Base-by-base conservation (phyloP, 2,329 filamentous ascomycete species). In the Epichloe glyceriae region DNA sequence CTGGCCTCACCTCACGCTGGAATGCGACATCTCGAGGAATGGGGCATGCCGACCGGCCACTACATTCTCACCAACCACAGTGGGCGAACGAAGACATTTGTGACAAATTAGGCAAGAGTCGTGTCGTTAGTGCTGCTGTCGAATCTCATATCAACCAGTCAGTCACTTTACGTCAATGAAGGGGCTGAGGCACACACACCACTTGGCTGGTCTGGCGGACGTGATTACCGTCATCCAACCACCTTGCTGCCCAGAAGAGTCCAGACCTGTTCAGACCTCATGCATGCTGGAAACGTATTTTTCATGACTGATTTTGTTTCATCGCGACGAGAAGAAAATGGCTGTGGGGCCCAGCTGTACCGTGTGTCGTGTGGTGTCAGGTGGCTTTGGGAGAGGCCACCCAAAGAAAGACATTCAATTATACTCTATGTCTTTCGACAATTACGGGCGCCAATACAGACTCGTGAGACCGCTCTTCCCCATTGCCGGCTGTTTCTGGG, bases 11-110 rank as follows among this genome's bases (percentile, higher is more conserved):
- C 42, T 40, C 26, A 17, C 42, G 38, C 50, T 52, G 50, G 50
- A 52, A 52, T 52, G 50, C 50, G 40, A 26, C 17, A 11, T 17
- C 14, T 10, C n/a, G 34, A 41, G 50, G 50, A 52, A 52, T 52
- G 50, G 30, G 30, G 3, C 30, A 47, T 46, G 22, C 42, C 40
- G 37, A 19, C 15, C 38, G 8, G 10, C 47, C 26, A 34, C 41
- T 30, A 19, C 38, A 42, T 26, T 10, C 12, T n/a, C 41, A 22
- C 50, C 50, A 52, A 49, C 47, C 35, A 49, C 20, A 43, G n/a
- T 22, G 3, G 14, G 10, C 8, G 7, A 11, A 46, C 14, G 33
- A 41, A 49, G 46, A 43, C 47, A 49, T 42, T 30, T 19, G 4
- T 12, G 30, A 14, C 46, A 22, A 8, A 46, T 33, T 35, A 22